phyloP scores from a whole-genome alignment of 1,284 basidiomycete genomes.

The Trametes sp. region DNA sequence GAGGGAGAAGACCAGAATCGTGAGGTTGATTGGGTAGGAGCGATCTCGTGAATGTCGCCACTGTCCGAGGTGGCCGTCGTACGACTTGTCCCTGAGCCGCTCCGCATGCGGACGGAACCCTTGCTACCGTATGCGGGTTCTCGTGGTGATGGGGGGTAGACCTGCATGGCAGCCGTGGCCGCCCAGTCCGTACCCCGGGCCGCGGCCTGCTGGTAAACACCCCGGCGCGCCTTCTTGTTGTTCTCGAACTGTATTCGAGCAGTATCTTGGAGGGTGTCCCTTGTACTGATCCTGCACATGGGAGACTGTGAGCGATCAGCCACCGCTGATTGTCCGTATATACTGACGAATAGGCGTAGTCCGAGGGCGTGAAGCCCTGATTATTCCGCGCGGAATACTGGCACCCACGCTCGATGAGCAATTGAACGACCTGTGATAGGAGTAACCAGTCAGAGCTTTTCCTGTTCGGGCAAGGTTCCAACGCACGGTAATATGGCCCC shows the following conservation, averaged over 20 bases:
- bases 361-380: conserved; percentile 89
- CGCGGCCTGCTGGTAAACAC: conserved; percentile 73
- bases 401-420: conserved; percentile 90
- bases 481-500: conserved; percentile 81
- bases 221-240: conserved; percentile 76
- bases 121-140: conserved; percentile 31
- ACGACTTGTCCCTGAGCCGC: conserved; percentile 81
- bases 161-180: conserved; percentile 42
- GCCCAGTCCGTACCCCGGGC: conserved; percentile 68
- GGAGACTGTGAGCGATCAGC: conserved; percentile 36
- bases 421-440: conserved; percentile 71
- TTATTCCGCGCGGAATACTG: conserved; percentile 85
- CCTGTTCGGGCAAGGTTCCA: conserved; percentile 27
- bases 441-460: conserved; percentile 35
- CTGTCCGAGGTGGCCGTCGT: conserved; percentile 78
- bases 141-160: conserved; percentile 37
- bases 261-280: conserved; percentile 79
- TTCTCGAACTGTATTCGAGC: conserved; percentile 77
- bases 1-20: conserved; percentile 51
- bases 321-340: conserved; percentile 25
- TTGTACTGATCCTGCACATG: conserved; percentile 71
- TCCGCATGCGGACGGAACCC: conserved; percentile 64
- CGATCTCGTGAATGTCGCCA: conserved; percentile 61
- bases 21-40: conserved; percentile 37
- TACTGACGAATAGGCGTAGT: conserved; percentile 91